Percentiles rank a stretch among this genome's conserved stretches.
phyloP scores from a whole-genome alignment of 331 rosid genomes.

The Acacia concinna region DNA sequence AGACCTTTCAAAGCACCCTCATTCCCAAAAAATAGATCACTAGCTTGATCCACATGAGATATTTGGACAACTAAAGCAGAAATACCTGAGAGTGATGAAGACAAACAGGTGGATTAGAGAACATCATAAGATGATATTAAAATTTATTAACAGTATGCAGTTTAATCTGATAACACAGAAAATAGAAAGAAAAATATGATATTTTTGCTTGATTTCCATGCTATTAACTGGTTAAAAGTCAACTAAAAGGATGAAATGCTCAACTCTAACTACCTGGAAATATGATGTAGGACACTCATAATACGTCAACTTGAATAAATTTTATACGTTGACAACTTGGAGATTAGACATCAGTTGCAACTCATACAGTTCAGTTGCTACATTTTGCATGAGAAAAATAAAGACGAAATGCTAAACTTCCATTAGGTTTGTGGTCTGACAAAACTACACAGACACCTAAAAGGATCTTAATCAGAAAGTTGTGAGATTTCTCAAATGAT shows the following conservation, averaged over 20 bases:
- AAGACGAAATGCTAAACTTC: not conserved
- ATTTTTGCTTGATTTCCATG: slow-evolving; percentile 22
- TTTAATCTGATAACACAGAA: slow-evolving; percentile 3
- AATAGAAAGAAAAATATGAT: slow-evolving; percentile 5
- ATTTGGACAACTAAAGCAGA: slow-evolving; percentile 63
- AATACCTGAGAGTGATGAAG: slow-evolving; percentile 58
- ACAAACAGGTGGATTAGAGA: slow-evolving; percentile 29
- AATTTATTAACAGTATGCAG: slow-evolving; percentile 4
- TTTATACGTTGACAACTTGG: not conserved
- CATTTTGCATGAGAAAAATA: not conserved
- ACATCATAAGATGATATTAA: not conserved
- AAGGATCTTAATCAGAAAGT: not conserved
- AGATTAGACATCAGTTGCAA: not conserved
- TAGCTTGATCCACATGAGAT: slow-evolving; percentile 50
- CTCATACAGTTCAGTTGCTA: not conserved
- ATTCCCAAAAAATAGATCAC: slow-evolving; percentile 50
- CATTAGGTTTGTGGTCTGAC: slow-evolving; percentile 4
- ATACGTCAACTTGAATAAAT: slow-evolving; percentile 1
- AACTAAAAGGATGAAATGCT: slow-evolving; percentile 28
- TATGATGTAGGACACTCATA: slow-evolving; percentile 1
- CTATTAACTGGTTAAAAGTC: slow-evolving; percentile 21
- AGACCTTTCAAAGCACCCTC: slow-evolving; percentile 58
- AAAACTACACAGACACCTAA: not conserved
- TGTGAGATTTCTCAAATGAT: not conserved
- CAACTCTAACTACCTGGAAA: slow-evolving; percentile 5